Evolutionary conservation across 2,329 filamentous ascomycete species (phyloP).

Genomic region (Neopestalotiopsis sp.): DNA sequence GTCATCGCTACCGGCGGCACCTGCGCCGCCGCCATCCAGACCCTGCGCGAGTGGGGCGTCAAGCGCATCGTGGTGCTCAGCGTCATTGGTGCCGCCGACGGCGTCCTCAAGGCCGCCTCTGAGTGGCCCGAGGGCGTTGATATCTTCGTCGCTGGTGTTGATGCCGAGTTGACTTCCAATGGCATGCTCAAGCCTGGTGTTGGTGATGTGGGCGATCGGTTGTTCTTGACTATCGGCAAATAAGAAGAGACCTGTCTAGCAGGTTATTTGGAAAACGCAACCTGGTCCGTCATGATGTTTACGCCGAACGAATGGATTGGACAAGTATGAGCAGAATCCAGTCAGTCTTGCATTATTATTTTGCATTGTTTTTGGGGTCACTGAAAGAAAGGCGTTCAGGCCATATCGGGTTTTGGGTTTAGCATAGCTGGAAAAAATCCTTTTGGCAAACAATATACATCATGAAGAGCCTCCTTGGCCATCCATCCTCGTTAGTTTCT

Average conservation of each 20-base stretch:
- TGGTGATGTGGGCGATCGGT: conserved; percentile 87
- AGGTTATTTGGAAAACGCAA: no score
- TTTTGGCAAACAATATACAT: conserved; percentile 1
- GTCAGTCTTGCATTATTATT: conserved; percentile 14
- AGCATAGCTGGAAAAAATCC: conserved; percentile 7
- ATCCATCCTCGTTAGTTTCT: neutral
- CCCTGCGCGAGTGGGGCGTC: conserved; percentile 90
- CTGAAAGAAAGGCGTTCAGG: conserved; percentile 7
- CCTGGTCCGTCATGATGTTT: no score
- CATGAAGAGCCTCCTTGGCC: neutral
- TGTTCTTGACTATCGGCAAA: conserved; percentile 90
- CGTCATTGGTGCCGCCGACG: conserved; percentile 74
- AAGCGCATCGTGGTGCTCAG: conserved; percentile 77
- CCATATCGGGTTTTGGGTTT: neutral
- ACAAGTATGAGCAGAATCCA: neutral
- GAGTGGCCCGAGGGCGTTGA: conserved; percentile 81
- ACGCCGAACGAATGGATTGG: no score
- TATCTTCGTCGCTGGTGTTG: conserved; percentile 83
- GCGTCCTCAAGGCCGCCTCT: conserved; percentile 72
- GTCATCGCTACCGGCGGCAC: conserved; percentile 95
- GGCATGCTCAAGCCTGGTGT: conserved; percentile 93
- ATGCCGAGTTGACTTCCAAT: conserved; percentile 72
- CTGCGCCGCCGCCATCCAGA: conserved; percentile 86
- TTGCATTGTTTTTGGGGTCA: neutral
- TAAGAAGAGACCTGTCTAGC: neutral